phyloP scores from a whole-genome alignment of 768 basidiomycete species.

The Rhodotorula babjevae region DNA sequence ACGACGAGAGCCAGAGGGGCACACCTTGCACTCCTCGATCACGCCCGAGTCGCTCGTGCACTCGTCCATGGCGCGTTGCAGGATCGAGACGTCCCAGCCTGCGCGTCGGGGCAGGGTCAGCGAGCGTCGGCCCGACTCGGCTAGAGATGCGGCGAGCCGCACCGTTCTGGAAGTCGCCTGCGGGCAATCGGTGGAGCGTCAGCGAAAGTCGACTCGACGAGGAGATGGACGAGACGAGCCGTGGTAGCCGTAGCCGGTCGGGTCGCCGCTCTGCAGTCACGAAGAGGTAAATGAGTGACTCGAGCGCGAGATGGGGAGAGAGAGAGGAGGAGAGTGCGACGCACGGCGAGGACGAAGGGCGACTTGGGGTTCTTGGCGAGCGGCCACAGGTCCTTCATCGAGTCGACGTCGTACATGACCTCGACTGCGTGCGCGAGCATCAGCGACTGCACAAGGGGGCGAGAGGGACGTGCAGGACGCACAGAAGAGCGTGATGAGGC shows the following conservation, averaged over 20 bases:
- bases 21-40: conserved; percentile 13
- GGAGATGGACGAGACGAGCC: conserved; percentile 20
- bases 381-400: conserved; percentile 44
- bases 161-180: conserved; percentile 54
- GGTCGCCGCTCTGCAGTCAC: conserved; percentile 53
- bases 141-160: too few species aligned
- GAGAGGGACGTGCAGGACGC: neutral
- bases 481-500: conserved; percentile 29
- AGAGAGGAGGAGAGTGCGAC: neutral
- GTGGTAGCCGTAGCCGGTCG: conserved; percentile 59
- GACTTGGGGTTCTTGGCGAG: conserved; percentile 53
- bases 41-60: conserved; percentile 3
- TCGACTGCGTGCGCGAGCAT: neutral
- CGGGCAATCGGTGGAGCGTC: too few species aligned
- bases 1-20: neutral
- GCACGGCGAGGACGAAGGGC: conserved; percentile 56
- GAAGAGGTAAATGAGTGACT: too few species aligned
- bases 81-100: conserved; percentile 58
- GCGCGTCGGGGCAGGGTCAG: too few species aligned
- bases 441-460: neutral
- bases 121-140: too few species aligned
- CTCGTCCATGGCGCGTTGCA: conserved; percentile 54
- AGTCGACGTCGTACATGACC: conserved; percentile 52
- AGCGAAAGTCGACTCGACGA: too few species aligned
- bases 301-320: neutral